Evolutionary conservation across 768 basidiomycete species (phyloP).

Genomic region (Candolleomyces aberdarensis): DNA sequence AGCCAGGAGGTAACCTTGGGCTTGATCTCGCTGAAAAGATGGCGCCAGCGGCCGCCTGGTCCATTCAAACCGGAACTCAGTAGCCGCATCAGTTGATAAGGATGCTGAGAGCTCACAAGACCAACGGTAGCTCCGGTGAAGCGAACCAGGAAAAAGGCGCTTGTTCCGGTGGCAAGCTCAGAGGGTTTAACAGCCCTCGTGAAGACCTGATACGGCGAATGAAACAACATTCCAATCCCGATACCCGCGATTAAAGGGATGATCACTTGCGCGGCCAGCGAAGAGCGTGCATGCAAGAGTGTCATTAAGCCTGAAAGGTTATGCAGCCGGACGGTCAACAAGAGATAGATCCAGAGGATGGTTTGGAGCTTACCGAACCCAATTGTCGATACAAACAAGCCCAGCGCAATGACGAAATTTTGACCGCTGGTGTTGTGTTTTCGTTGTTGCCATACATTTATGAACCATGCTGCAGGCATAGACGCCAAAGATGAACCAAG

Average conservation of each 20-base stretch:
- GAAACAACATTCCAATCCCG: constrained; percentile 81
- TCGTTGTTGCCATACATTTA: constrained; percentile 60
- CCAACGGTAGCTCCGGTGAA: constrained; percentile 86
- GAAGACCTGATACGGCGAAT: constrained; percentile 82
- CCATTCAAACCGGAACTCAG: background rate
- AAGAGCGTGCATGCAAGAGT: constrained; percentile 53
- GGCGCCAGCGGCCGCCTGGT: constrained; percentile 72
- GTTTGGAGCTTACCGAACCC: constrained; percentile 62
- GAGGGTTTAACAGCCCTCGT: constrained; percentile 58
- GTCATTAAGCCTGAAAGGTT: too few species aligned
- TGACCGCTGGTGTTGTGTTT: constrained; percentile 59
- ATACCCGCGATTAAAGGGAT: constrained; percentile 72
- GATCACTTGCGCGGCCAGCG: constrained; percentile 40
- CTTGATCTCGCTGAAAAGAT: constrained; percentile 59
- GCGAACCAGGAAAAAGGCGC: constrained; percentile 83
- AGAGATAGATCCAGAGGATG: constrained; percentile 11
- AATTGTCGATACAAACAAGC: constrained; percentile 60
- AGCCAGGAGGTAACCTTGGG: constrained; percentile 44
- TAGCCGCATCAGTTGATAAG: background rate
- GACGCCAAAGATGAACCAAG: constrained; percentile 83
- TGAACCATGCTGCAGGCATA: constrained; percentile 84
- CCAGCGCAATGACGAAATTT: constrained; percentile 59
- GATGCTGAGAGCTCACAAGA: constrained; percentile 46
- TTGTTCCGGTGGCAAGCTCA: constrained; percentile 75
- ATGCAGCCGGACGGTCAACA: too few species aligned